Evolutionary conservation across 1,284 basidiomycete genomes (phyloP), one percentile per base, ranked within the genome.

Genomic region (Cryptococcus amylolentus): DNA sequence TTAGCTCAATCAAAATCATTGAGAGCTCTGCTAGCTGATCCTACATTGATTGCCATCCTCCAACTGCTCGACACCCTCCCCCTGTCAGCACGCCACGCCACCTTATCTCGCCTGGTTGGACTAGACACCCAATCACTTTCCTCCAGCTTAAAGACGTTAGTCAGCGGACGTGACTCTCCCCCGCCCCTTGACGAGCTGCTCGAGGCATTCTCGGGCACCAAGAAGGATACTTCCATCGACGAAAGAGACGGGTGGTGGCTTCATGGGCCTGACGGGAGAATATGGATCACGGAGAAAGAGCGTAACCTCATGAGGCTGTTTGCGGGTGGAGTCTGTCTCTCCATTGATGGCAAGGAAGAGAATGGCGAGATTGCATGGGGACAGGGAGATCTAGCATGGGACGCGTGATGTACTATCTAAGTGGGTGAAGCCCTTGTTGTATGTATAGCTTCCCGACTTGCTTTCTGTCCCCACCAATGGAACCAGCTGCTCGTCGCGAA

Each of bases 211-310:
- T 40, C 57, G 38, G 39, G 26, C 43, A n/a, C 27, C 28, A 42
- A 43, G 23, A 38, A 40, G 43, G 42, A 52, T 16, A 56, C 42
- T 37, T 45, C 5, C 6, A 14, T 46, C 18, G 48, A 46, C 27
- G 54, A 46, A 26, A 61, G 55, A 13, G 57, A 58, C 3, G 54
- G 71, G 7, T 75, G 69, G 67, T 75, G 67, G 67, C 59, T 75
- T 12, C n/a, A 27, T 12, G 62, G 59, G 4, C 26, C 39, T 41
- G 45, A 50, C 13, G 64, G 63, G 4, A 60, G 18, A 58, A 62
- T 76, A 7, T 76, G 73, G 73, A 66, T 76, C 39, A 71, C 71
- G 2, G 56, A 61, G 7, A 68, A 73, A 54, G 73, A 76, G 57
- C 58, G 58, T 39, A 52, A 62, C 42, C 39, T 76, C n/a, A 69